Base-by-base conservation (phyloP, 2,329 filamentous ascomycete genomes). In the Dendrostoma leiphaemia region DNA sequence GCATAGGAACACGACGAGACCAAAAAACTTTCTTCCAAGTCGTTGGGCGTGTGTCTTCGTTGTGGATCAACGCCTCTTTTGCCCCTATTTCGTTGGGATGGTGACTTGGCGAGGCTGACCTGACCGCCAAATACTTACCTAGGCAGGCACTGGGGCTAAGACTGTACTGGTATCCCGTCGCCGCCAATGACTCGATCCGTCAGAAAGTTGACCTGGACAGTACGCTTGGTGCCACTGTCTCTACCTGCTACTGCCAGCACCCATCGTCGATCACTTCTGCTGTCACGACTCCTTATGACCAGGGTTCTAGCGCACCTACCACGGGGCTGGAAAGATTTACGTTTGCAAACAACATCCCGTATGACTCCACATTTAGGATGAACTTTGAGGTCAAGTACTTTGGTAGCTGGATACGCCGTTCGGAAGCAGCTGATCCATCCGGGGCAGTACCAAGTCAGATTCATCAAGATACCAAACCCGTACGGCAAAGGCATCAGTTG, bases 81-180 rank as follows among this genome's bases (percentile, higher is more conserved):
- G 3, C 17, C 10, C 5, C 8, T 8, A 17, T 13, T n/a, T n/a
- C n/a, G n/a, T n/a, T n/a, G n/a, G n/a, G n/a, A n/a, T n/a, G n/a
- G n/a, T n/a, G n/a, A n/a, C n/a, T n/a, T n/a, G n/a, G n/a, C n/a
- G n/a, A n/a, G n/a, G n/a, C n/a, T n/a, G n/a, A n/a, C n/a, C n/a
- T n/a, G n/a, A n/a, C n/a, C n/a, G n/a, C n/a, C n/a, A n/a, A n/a
- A n/a, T n/a, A n/a, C n/a, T n/a, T n/a, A n/a, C n/a, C 13, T 4
- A 21, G n/a, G 34, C 17, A 47, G 44, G 44, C 44, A 47, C 23
- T 47, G 44, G 44, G 29, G 44, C 7, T 29, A 47, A 47, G 28
- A 47, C 19, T 35, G n/a, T n/a, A n/a, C n/a, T n/a, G 19, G 4
- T 47, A 47, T 26, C 19, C 44, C 12, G 44, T 28, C 15, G n/a